Percentiles rank a stretch among this genome's conserved stretches.
Conservation (phyloP, 2,329 filamentous ascomycete genomes). For the Gnomoniopsis sp. region DNA sequence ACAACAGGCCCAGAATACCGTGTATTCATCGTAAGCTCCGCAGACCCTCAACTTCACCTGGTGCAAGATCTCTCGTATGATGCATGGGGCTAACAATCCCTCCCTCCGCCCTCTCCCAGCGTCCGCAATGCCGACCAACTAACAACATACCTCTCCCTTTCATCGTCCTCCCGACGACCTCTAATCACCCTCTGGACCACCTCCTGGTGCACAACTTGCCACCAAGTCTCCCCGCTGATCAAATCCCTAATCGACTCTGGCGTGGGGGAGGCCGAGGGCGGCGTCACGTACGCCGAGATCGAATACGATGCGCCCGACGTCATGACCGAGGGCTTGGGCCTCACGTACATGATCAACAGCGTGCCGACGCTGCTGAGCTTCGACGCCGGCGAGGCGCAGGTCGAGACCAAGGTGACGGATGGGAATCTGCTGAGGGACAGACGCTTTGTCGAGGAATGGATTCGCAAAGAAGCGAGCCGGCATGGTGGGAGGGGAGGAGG, state of each 20-base stretch:
- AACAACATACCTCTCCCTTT: conserved; percentile 52
- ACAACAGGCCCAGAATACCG: conserved; percentile 12
- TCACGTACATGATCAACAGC: conserved; percentile 55
- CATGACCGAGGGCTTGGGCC: conserved; percentile 44
- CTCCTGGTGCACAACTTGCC: conserved; percentile 55
- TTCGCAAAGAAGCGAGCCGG: conserved; percentile 19
- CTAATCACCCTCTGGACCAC: conserved; percentile 61
- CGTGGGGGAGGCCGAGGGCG: conserved; percentile 53
- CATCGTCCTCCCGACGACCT: conserved; percentile 49
- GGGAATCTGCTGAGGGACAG: conserved; percentile 36
- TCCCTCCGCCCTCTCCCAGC: no score
- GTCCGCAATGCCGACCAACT: conserved; percentile 54
- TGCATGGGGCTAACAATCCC: not conserved
- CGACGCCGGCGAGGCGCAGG: conserved; percentile 51
- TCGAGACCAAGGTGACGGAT: conserved; percentile 46
- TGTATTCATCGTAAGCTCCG: conserved; percentile 34
- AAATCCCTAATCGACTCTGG: conserved; percentile 45
- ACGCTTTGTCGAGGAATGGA: conserved; percentile 18
- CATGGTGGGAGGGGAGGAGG: conserved; percentile 15
- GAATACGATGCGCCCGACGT: conserved; percentile 58
- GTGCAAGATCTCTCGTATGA: no score
- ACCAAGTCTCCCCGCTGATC: conserved; percentile 46
- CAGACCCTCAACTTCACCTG: not conserved
- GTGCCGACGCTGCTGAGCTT: conserved; percentile 58
- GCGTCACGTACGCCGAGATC: conserved; percentile 50